Conservation (phyloP, 768 basidiomycete genomes). For the Serendipita vermifera region DNA sequence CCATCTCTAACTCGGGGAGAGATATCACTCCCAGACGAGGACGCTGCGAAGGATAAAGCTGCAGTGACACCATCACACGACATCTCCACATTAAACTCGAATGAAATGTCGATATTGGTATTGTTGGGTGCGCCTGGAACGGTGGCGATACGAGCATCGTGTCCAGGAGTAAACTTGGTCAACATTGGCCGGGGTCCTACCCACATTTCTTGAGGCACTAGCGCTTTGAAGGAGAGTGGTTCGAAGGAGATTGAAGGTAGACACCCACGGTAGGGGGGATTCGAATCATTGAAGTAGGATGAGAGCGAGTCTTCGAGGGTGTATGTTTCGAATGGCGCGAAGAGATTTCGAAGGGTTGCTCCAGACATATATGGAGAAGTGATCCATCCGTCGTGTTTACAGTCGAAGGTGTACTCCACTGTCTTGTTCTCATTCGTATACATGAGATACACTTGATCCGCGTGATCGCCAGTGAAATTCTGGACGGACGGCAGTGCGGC, state of each 20-base stretch:
- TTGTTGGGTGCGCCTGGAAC: slow-evolving; percentile 38
- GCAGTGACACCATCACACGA: slow-evolving; percentile 52
- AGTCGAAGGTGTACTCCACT: slow-evolving; percentile 48
- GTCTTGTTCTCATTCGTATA: slow-evolving; percentile 79
- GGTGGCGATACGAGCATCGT: slow-evolving; percentile 57
- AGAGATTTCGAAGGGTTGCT: slow-evolving; percentile 54
- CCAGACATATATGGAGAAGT: slow-evolving; percentile 59
- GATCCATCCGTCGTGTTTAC: slow-evolving; percentile 51
- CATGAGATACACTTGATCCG: slow-evolving; percentile 67
- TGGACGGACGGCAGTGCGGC: slow-evolving; percentile 48
- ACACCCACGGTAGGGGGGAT: slow-evolving; percentile 64
- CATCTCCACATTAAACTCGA: slow-evolving; percentile 76
- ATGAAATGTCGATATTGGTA: slow-evolving; percentile 44
- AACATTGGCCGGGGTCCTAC: slow-evolving; percentile 54
- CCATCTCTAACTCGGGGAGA: slow-evolving; percentile 39
- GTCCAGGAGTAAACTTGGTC: slow-evolving; percentile 73
- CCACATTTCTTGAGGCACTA: slow-evolving; percentile 62
- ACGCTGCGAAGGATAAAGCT: slow-evolving; percentile 53
- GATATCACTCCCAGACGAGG: slow-evolving; percentile 49
- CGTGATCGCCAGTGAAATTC: slow-evolving; percentile 43
- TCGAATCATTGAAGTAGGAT: slow-evolving; percentile 45
- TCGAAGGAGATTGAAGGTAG: slow-evolving; percentile 50
- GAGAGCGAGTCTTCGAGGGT: slow-evolving; percentile 51
- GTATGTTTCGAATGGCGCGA: slow-evolving; percentile 75
- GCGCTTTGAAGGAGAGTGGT: slow-evolving; percentile 66